phyloP scores from a whole-genome alignment of 441 rosid genomes.

The Aquilaria agallochum region DNA sequence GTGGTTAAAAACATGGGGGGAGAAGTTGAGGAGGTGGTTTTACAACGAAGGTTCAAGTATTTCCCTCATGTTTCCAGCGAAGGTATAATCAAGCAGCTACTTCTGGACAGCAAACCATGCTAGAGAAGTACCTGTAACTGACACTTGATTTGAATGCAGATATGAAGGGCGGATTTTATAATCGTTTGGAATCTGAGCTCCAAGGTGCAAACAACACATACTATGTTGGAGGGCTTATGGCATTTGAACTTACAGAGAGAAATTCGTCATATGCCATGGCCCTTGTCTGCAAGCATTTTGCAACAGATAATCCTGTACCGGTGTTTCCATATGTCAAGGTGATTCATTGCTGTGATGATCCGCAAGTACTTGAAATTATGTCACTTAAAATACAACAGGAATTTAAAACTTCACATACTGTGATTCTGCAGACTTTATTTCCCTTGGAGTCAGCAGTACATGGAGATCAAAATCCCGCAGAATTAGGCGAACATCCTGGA shows the following conservation, averaged over 20 bases:
- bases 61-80: conserved; percentile 66
- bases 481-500: conserved; percentile 42
- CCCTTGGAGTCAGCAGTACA: conserved; percentile 28
- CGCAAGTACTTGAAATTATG: not conserved
- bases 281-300: conserved; percentile 61
- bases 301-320: conserved; percentile 33
- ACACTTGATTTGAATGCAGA: conserved; percentile 32
- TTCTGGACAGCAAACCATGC: conserved; percentile 4
- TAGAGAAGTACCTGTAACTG: conserved; percentile 10
- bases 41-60: conserved; percentile 63
- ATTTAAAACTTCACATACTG: conserved; percentile 1
- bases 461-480: conserved; percentile 20
- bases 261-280: conserved; percentile 69
- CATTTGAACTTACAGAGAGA: conserved; percentile 75
- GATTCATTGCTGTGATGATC: conserved; percentile 2
- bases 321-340: conserved; percentile 58
- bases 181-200: conserved; percentile 51
- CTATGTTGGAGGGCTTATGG: conserved; percentile 68
- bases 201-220: conserved; percentile 58
- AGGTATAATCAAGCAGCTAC: conserved; percentile 33
- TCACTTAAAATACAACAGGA: not conserved
- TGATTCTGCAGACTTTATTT: conserved; percentile 45
- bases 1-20: conserved; percentile 45
- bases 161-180: conserved; percentile 67
- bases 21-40: conserved; percentile 40